Evolutionary conservation across 164 flowering plant species (phyloP).

Genomic region (Hamamelis virginiana): DNA sequence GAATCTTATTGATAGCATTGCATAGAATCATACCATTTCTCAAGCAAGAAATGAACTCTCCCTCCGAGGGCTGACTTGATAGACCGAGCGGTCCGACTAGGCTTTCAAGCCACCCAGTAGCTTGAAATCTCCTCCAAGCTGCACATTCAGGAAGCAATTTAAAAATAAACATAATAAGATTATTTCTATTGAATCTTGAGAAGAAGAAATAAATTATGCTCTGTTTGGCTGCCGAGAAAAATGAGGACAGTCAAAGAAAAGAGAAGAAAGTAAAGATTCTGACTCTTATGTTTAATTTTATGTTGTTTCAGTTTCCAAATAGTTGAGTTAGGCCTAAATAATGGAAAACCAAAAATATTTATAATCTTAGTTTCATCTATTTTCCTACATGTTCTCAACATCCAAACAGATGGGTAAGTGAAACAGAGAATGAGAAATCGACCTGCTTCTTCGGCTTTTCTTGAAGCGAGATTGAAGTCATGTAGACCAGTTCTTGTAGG

Average conservation of each 20-base stretch:
- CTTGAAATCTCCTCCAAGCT: slow-evolving; percentile 77
- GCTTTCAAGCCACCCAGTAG: slow-evolving; percentile 72
- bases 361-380: neutral
- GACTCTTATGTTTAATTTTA: too few relatives aligned
- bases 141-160: slow-evolving; percentile 2
- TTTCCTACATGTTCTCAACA: neutral
- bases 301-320: too few relatives aligned
- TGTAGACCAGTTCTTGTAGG: slow-evolving; percentile 30
- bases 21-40: slow-evolving; percentile 84
- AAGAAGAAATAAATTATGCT: neutral
- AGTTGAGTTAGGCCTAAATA: too few relatives aligned
- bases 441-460: slow-evolving; percentile 94
- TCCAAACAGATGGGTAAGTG: neutral
- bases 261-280: too few relatives aligned
- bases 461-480: slow-evolving; percentile 67
- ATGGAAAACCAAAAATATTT: too few relatives aligned
- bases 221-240: neutral
- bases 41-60: slow-evolving; percentile 76
- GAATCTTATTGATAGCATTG: slow-evolving; percentile 82
- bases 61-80: slow-evolving; percentile 65
- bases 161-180: neutral
- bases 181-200: too few relatives aligned
- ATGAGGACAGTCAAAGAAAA: neutral
- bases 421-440: neutral
- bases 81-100: slow-evolving; percentile 75